Percentiles rank a stretch among this genome's conserved stretches.
Evolutionary conservation across 1,139 yeast genomes (phyloP).

Genomic region (Candida buenavistaensis): DNA sequence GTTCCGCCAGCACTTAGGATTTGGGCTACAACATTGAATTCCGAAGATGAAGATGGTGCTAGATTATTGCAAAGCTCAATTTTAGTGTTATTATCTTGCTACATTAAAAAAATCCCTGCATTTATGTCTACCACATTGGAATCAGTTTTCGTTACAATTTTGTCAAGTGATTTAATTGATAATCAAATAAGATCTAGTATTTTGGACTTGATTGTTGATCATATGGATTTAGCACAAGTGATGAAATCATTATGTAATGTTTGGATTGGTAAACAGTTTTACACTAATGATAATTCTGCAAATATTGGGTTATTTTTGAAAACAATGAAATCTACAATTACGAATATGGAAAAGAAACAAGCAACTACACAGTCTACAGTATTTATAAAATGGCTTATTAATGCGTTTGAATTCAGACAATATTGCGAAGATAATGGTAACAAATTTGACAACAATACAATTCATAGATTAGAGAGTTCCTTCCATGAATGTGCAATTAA

Average conservation of each 20-base stretch:
- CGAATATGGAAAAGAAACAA: conserved; percentile 67
- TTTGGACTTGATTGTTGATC: conserved; percentile 63
- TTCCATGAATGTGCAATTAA: conserved; percentile 72
- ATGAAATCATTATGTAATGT: conserved; percentile 60
- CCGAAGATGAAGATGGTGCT: conserved; percentile 23
- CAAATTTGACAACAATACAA: conserved; percentile 67
- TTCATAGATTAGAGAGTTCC: conserved; percentile 77
- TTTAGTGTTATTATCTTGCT: conserved; percentile 68
- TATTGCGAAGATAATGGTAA: conserved; percentile 37
- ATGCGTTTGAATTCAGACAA: conserved; percentile 66
- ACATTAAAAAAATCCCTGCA: conserved; percentile 82
- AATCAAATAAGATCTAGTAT: conserved; percentile 63
- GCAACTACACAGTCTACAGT: conserved; percentile 70
- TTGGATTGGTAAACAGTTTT: conserved; percentile 50
- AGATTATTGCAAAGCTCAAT: conserved; percentile 62
- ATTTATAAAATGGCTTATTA: conserved; percentile 69
- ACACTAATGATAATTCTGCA: conserved; percentile 42
- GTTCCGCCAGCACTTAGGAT: conserved; percentile 72
- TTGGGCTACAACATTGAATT: conserved; percentile 40
- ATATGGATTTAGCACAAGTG: conserved; percentile 65
- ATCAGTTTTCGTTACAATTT: conserved; percentile 57
- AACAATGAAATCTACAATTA: conserved; percentile 64
- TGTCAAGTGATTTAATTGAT: conserved; percentile 58
- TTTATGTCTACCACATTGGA: conserved; percentile 73
- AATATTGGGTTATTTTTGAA: conserved; percentile 73